Evolutionary conservation across 768 basidiomycete species (phyloP).

Genomic region (Trametes punicea): DNA sequence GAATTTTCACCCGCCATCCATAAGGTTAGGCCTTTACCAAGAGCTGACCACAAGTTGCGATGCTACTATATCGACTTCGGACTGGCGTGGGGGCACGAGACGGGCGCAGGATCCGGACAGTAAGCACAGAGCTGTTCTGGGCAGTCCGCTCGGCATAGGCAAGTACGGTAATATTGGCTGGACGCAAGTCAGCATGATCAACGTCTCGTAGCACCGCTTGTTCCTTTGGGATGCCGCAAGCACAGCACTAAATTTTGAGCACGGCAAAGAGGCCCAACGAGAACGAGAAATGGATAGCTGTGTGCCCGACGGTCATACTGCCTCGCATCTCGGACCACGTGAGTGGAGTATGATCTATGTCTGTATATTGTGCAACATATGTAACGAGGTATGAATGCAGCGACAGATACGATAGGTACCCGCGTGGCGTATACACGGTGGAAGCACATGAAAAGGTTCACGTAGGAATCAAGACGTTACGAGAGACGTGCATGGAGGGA

Average conservation of each 20-base stretch:
- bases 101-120: too few relatives aligned
- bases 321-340: background rate
- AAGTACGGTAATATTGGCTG: too few relatives aligned
- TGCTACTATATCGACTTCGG: background rate
- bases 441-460: slow-evolving; percentile 1
- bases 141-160: too few relatives aligned
- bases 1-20: background rate
- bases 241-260: too few relatives aligned
- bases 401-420: background rate
- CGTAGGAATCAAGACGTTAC: background rate
- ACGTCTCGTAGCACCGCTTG: too few relatives aligned
- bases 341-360: background rate
- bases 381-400: background rate
- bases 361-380: slow-evolving; percentile 10
- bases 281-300: too few relatives aligned
- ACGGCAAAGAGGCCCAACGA: too few relatives aligned
- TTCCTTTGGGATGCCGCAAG: too few relatives aligned
- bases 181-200: too few relatives aligned
- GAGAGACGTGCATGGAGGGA: background rate
- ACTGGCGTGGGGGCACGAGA: too few relatives aligned
- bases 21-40: background rate
- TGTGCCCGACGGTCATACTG: too few relatives aligned
- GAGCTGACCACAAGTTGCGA: background rate
- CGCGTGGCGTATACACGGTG: background rate
- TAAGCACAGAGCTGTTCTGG: too few relatives aligned